These are phyloP conservation scores for Botryosphaeria dothidea DNA, from an alignment of 2,329 filamentous ascomycete species.

Conservation along the genomic window DNA sequence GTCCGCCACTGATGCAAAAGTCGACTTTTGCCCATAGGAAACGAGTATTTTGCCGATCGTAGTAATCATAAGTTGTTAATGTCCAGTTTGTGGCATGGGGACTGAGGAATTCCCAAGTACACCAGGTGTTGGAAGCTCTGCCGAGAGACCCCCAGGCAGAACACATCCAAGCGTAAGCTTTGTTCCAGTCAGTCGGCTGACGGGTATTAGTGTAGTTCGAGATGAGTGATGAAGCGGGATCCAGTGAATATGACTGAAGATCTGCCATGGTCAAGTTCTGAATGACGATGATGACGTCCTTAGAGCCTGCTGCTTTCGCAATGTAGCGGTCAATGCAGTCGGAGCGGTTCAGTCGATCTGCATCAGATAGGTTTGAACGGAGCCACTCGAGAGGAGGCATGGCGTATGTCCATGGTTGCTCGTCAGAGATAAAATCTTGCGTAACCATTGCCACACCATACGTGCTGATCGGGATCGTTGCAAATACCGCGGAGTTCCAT, in stretches of 20 bases:
- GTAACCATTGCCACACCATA: not conserved
- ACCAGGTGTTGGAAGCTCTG: not conserved
- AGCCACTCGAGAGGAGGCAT: too few relatives aligned
- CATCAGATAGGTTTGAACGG: too few relatives aligned
- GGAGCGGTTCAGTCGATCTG: too few relatives aligned
- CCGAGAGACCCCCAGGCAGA: not conserved
- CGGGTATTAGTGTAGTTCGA: not conserved
- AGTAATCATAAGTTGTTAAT: not conserved
- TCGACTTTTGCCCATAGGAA: not conserved
- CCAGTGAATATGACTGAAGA: not conserved
- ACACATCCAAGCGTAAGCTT: not conserved
- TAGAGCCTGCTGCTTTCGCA: not conserved
- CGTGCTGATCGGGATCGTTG: not conserved
- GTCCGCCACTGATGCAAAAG: not conserved
- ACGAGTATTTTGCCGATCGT: not conserved
- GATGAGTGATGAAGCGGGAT: not conserved
- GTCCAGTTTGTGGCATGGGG: not conserved
- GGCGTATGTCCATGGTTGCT: too few relatives aligned
- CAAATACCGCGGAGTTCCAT: slow-evolving; percentile 8
- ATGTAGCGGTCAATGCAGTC: too few relatives aligned
- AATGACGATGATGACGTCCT: not conserved
- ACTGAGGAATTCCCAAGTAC: not conserved
- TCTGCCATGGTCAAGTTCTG: not conserved
- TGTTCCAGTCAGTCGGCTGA: not conserved
- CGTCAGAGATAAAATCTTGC: not conserved